Base-by-base conservation (phyloP, 148 eudicot genomes). In the Agrostemma githago region DNA sequence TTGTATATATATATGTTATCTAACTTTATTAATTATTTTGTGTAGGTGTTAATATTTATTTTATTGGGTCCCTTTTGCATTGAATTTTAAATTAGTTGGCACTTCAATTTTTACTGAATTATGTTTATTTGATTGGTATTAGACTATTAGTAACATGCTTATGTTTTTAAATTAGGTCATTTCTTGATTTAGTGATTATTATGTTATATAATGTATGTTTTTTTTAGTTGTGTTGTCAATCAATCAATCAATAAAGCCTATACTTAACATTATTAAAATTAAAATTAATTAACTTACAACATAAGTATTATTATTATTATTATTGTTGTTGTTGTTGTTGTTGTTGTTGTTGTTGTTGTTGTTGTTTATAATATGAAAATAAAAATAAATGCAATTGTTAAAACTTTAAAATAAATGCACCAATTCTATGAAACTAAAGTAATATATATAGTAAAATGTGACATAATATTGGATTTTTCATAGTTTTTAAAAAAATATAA, bases 51-150 rank as follows among this genome's bases (percentile, higher is more conserved):
- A 9, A 68, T 70, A 70, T 70, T 70, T 51, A 69, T 70, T 34
- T 70, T 51, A 53, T 70, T 70, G 72, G 72, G 72, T 70, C 72
- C 72, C 72, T 70, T 65, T 60, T 70, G 43, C 40, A 51, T 70
- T 70, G 11, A 70, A 21, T 70, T 51, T 19, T 70, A 51, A 51
- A 51, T 51, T 4, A 43, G 72, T 70, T 70, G 72, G 72, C 61
- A 53, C 15, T 12, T 70, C 16, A 53, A 53, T 17, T 51, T 51
- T 51, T 70, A 48, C 58, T 20, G 58, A 68, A 53, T 70, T 51
- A 26, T 26, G 34, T 26, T 26, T 26, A 26, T 14, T 3, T 51
- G 72, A 21, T 70, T 54, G 61, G 53, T 70, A 51, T 21, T 41
- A 37, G 59, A 70, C 34, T 26, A 26, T 26, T 26, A 26, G 34